These are phyloP conservation scores for Bretziella fagacearum DNA, from an alignment of 2,329 filamentous ascomycete genomes.

Conservation along the genomic window DNA sequence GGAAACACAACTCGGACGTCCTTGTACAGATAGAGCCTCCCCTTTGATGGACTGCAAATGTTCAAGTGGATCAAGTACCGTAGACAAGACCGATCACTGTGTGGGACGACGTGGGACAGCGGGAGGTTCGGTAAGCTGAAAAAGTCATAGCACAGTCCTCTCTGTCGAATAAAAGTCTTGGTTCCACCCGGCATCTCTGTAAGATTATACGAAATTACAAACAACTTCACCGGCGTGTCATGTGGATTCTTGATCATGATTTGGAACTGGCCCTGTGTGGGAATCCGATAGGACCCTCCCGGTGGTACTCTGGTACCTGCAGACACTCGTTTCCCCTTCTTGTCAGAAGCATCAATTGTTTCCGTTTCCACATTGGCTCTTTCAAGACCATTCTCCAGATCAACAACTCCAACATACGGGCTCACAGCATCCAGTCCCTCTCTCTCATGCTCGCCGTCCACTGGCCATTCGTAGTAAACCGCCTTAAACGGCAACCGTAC, in stretches of 20 bases:
- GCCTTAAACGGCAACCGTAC: constrained; percentile 83
- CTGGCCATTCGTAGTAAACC: constrained; percentile 84
- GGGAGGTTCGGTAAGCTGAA: constrained; percentile 46
- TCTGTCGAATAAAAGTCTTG: constrained; percentile 90
- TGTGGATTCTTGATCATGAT: constrained; percentile 98
- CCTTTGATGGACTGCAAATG: constrained; percentile 72
- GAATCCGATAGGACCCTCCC: constrained; percentile 84
- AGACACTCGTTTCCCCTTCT: constrained; percentile 26
- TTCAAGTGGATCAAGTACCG: constrained; percentile 86
- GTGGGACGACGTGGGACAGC: constrained; percentile 24
- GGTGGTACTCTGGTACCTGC: constrained; percentile 23
- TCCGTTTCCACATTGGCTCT: constrained; percentile 32
- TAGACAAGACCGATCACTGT: constrained; percentile 26
- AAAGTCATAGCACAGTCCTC: constrained; percentile 70
- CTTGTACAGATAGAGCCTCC: constrained; percentile 80
- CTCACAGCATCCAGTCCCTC: constrained; percentile 37
- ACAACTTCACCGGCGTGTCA: constrained; percentile 93
- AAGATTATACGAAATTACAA: constrained; percentile 83
- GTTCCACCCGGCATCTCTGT: constrained; percentile 83
- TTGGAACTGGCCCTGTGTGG: constrained; percentile 82
- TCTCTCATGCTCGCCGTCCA: too few relatives aligned
- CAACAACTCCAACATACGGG: constrained; percentile 86
- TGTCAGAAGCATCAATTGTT: too few relatives aligned
- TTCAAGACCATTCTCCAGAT: constrained; percentile 65
- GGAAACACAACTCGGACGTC: constrained; percentile 89